Percentiles rank a stretch among this genome's conserved stretches.
phyloP scores from a whole-genome alignment of 1,139 yeast species.

The Zygoascus sp. region DNA sequence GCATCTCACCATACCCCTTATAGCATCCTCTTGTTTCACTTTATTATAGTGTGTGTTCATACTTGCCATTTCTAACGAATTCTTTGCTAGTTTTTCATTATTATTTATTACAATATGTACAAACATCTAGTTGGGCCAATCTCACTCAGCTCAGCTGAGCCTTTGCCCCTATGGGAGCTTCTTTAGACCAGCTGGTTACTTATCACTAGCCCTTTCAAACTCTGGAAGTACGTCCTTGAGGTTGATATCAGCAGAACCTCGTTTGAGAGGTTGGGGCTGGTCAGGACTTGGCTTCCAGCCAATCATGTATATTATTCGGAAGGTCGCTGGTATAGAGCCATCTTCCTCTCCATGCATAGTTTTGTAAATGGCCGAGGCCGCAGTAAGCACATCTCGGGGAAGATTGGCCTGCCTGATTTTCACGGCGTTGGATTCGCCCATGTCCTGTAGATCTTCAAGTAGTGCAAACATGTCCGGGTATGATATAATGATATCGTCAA shows the following conservation, averaged over 20 bases:
- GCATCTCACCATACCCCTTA: not conserved
- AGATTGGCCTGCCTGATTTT: constrained; percentile 51
- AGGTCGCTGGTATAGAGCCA: constrained; percentile 52
- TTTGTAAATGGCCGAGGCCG: constrained; percentile 72
- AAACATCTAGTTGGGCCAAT: not conserved
- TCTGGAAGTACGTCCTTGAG: constrained; percentile 54
- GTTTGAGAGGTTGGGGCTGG: constrained; percentile 67
- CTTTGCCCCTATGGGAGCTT: too few relatives aligned
- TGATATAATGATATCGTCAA: constrained; percentile 79
- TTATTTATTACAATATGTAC: not conserved
- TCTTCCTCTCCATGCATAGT: constrained; percentile 62
- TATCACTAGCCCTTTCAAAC: constrained; percentile 2
- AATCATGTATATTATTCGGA: constrained; percentile 72
- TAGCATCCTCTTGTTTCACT: too few relatives aligned
- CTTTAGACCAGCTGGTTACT: too few relatives aligned
- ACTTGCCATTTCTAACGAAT: too few relatives aligned
- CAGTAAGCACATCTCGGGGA: constrained; percentile 61
- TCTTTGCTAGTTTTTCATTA: not conserved
- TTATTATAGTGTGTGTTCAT: too few relatives aligned
- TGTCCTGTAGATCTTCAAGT: constrained; percentile 65
- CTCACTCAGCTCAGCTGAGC: too few relatives aligned
- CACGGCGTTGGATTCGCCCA: constrained; percentile 84
- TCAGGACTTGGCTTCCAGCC: constrained; percentile 77
- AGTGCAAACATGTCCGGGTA: constrained; percentile 69
- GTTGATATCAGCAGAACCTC: constrained; percentile 67